A percentile compares a stretch with the other conserved stretches of the same genome.
Conservation (phyloP, 768 basidiomycete species). For the Amanita molliuscula region DNA sequence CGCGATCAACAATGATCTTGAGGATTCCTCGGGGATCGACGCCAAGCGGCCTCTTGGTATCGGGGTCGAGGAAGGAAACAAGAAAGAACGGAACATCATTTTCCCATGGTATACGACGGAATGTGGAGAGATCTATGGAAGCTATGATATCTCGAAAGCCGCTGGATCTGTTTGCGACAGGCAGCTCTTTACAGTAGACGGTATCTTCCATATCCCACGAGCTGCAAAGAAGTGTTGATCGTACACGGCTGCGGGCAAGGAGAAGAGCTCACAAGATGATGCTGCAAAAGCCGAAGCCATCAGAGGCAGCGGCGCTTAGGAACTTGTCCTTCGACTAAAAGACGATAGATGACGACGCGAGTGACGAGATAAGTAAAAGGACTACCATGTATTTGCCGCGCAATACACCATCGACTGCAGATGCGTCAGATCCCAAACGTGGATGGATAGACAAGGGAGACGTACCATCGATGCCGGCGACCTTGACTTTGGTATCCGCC, state of each 20-base stretch:
- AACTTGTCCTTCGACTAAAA: conserved; percentile 85
- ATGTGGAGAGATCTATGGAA: conserved; percentile 77
- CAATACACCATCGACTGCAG: conserved; percentile 80
- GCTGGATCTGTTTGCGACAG: conserved; percentile 85
- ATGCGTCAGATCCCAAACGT: not conserved
- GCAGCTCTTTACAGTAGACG: conserved; percentile 75
- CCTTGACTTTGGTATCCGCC: conserved; percentile 77
- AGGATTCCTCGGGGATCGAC: conserved; percentile 87
- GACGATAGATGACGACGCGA: not conserved
- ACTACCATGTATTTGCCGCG: conserved; percentile 89
- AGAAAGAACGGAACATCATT: conserved; percentile 89
- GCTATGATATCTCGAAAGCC: conserved; percentile 90
- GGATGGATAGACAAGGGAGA: not conserved
- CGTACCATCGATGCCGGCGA: conserved; percentile 70
- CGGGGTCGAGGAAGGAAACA: conserved; percentile 82
- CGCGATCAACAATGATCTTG: conserved; percentile 42
- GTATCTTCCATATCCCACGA: conserved; percentile 92
- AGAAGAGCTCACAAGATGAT: conserved; percentile 66
- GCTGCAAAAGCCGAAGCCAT: conserved; percentile 90
- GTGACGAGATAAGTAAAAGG: not conserved
- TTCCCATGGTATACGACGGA: conserved; percentile 88
- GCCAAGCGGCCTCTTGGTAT: conserved; percentile 62
- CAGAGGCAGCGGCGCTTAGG: conserved; percentile 63
- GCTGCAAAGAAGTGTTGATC: conserved; percentile 22
- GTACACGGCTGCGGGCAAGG: not conserved